These are phyloP conservation scores for Aspergillus egyptiacus DNA, from an alignment of 495 filamentous ascomycete genomes.

Conservation along the genomic window DNA sequence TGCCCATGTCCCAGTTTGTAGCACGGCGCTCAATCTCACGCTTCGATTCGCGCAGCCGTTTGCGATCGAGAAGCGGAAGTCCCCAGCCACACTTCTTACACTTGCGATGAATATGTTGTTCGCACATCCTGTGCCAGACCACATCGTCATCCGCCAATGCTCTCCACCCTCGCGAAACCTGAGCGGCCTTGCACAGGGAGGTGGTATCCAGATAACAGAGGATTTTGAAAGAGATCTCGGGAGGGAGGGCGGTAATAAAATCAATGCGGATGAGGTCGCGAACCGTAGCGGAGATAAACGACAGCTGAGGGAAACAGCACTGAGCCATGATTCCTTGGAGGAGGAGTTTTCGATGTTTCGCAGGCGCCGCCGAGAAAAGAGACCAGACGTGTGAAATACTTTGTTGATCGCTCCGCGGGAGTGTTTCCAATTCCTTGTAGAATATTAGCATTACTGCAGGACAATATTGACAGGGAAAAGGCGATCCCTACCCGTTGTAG, in stretches of 20 bases:
- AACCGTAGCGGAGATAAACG: slow-evolving; percentile 78
- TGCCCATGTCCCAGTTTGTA: slow-evolving; percentile 40
- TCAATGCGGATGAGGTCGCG: slow-evolving; percentile 93
- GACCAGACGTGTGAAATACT: slow-evolving; percentile 95
- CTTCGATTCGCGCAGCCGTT: slow-evolving; percentile 80
- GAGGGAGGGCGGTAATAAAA: slow-evolving; percentile 80
- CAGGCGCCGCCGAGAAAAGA: slow-evolving; percentile 88
- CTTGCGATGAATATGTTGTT: slow-evolving; percentile 95
- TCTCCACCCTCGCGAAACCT: slow-evolving; percentile 86
- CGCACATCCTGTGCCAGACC: slow-evolving; percentile 98
- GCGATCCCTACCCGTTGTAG: slow-evolving; percentile 65
- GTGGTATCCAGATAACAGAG: slow-evolving; percentile 88
- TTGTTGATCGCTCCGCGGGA: slow-evolving; percentile 80
- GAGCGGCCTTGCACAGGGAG: slow-evolving; percentile 94
- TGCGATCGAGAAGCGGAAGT: slow-evolving; percentile 80
- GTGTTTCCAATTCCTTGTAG: slow-evolving; percentile 67
- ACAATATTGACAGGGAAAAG: not conserved
- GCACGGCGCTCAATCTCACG: slow-evolving; percentile 74
- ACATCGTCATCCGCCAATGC: slow-evolving; percentile 89
- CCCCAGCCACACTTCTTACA: slow-evolving; percentile 98
- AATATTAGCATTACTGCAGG: not conserved
- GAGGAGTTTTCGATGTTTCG: slow-evolving; percentile 92
- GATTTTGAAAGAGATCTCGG: slow-evolving; percentile 89
- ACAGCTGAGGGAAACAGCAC: slow-evolving; percentile 96
- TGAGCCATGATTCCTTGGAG: slow-evolving; percentile 89